Evolutionary conservation across 192 early-diverging fungal genomes (phyloP).

Genomic region (Umbelopsis sp.): DNA sequence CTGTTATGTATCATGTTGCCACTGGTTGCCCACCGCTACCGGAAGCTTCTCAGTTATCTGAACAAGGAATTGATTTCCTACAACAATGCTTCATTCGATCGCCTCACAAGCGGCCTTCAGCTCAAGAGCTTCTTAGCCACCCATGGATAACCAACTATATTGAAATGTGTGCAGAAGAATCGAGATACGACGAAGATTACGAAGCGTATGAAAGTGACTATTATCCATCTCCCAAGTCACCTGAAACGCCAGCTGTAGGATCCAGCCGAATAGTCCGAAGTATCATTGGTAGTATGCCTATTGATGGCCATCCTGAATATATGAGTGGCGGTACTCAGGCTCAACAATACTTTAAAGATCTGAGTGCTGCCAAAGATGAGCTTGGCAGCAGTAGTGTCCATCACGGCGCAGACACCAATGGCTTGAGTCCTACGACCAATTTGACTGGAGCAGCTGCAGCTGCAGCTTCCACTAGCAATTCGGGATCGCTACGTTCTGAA

Average conservation of each 20-base stretch:
- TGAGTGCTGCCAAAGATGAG: constrained; percentile 15
- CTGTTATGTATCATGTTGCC: constrained; percentile 91
- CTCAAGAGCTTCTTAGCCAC: constrained; percentile 73
- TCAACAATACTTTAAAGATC: constrained; percentile 27
- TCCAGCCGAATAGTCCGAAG: constrained; percentile 18
- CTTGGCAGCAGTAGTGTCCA: background rate
- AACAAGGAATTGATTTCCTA: constrained; percentile 75
- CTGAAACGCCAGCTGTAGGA: background rate
- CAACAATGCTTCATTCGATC: constrained; percentile 77
- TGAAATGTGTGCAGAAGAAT: constrained; percentile 15
- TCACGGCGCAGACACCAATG: background rate
- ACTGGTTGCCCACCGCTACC: constrained; percentile 79
- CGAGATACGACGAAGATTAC: background rate
- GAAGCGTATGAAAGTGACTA: background rate
- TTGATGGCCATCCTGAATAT: constrained; percentile 25
- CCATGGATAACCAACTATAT: constrained; percentile 65
- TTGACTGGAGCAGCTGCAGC: background rate
- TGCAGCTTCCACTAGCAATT: background rate
- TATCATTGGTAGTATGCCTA: constrained; percentile 27
- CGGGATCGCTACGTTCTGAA: background rate
- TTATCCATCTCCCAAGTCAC: background rate
- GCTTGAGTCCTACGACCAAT: background rate
- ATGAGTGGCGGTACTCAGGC: constrained; percentile 25
- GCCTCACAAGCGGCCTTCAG: constrained; percentile 69
- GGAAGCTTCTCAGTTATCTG: constrained; percentile 64